These are phyloP conservation scores for Fusarium solani-melongenae DNA, from an alignment of 2,329 filamentous ascomycete genomes.

Conservation along the genomic window DNA sequence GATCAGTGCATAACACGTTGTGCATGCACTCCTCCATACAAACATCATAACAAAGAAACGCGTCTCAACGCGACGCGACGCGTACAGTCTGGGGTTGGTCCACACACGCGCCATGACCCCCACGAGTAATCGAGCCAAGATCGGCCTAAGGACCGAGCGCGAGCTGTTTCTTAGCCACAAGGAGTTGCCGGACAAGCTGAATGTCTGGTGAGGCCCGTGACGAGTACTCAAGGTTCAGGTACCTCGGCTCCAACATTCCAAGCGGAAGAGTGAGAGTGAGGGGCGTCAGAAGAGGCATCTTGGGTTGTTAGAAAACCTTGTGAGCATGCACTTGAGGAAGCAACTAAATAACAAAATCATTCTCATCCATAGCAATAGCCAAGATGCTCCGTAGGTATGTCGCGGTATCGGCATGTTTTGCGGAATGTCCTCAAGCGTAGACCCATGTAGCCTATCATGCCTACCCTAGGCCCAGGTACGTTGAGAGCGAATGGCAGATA, in stretches of 20 bases:
- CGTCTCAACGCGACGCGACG: neutral
- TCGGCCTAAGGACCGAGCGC: no score
- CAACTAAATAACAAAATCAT: neutral
- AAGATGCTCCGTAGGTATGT: no score
- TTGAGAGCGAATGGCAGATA: no score
- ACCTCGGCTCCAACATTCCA: neutral
- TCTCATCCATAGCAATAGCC: neutral
- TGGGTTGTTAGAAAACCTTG: neutral
- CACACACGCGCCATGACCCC: neutral
- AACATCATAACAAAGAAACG: neutral
- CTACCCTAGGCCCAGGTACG: no score
- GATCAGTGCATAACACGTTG: neutral
- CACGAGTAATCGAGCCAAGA: no score
- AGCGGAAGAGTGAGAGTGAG: neutral
- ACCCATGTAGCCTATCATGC: no score
- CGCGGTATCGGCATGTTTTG: no score
- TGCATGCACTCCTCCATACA: neutral
- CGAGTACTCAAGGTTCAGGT: no score
- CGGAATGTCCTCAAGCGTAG: no score
- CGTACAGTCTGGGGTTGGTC: neutral
- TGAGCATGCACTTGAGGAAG: neutral
- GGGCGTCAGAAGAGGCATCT: neutral
- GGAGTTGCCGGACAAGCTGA: no score
- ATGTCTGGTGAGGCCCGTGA: no score
- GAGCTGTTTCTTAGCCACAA: no score